These are phyloP conservation scores for Cutaneotrichosporon sp. DNA, from an alignment of 1,284 basidiomycete genomes.

Conservation along the genomic window DNA sequence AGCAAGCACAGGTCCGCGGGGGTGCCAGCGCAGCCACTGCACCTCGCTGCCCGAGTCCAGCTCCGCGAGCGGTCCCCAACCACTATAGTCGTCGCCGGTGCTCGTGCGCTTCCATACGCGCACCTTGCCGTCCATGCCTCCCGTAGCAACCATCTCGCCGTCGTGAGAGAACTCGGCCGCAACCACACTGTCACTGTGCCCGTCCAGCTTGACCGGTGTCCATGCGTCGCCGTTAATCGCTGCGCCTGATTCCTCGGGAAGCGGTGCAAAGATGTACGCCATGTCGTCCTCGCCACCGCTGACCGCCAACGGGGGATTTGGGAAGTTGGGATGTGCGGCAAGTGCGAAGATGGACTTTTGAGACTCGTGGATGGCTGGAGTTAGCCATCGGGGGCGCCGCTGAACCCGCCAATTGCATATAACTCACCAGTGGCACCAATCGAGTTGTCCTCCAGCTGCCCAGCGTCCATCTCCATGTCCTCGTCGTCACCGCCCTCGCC, in stretches of 20 bases:
- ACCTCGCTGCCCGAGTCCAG: conserved; percentile 93
- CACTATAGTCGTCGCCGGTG: conserved; percentile 63
- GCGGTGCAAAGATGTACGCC: conserved; percentile 72
- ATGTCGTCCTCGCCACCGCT: conserved; percentile 95
- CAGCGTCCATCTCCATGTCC: conserved; percentile 19
- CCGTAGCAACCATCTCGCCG: conserved; percentile 88
- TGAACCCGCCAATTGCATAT: not conserved
- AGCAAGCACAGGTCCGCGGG: conserved; percentile 80
- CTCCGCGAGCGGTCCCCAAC: conserved; percentile 89
- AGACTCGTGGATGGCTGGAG: conserved; percentile 41
- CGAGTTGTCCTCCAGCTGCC: conserved; percentile 30
- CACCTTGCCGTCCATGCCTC: conserved; percentile 94
- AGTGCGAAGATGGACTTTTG: conserved; percentile 74
- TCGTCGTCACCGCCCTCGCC: conserved; percentile 28
- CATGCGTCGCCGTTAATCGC: conserved; percentile 59
- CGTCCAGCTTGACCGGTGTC: conserved; percentile 74
- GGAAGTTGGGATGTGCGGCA: conserved; percentile 64
- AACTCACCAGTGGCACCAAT: conserved; percentile 23
- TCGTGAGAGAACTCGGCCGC: conserved; percentile 74
- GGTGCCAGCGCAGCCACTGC: conserved; percentile 95
- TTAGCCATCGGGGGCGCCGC: not conserved
- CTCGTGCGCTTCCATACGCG: conserved; percentile 78
- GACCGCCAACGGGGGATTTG: conserved; percentile 74
- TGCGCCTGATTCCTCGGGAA: conserved; percentile 24
- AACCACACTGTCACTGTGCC: conserved; percentile 89